Evolutionary conservation across 1,139 yeast species (phyloP).

Genomic region (Tardiomyces depauwii): DNA sequence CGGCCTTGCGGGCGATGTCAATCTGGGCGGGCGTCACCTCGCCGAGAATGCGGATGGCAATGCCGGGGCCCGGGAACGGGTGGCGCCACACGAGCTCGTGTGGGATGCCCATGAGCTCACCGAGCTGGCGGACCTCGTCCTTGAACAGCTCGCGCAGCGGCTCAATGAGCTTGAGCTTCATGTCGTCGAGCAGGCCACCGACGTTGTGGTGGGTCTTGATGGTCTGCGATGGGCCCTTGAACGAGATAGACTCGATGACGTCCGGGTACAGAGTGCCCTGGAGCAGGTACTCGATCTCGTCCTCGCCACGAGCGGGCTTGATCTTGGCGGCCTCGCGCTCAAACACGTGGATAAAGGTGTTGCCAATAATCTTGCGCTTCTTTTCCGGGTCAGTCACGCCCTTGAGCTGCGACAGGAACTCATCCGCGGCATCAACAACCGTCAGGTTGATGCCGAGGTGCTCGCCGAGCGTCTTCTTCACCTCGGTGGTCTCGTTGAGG

Average conservation of each 20-base stretch:
- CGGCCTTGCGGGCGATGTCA: conserved; percentile 96
- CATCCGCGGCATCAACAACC: conserved; percentile 89
- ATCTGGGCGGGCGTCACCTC: conserved; percentile 91
- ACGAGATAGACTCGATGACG: conserved; percentile 95
- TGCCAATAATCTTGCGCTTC: conserved; percentile 97
- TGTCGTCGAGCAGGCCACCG: conserved; percentile 94
- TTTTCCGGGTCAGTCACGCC: conserved; percentile 98
- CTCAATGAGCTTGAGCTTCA: conserved; percentile 96
- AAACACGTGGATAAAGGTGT: conserved; percentile 92
- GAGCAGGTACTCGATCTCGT: conserved; percentile 81
- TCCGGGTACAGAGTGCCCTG: conserved; percentile 99
- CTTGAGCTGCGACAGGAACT: conserved; percentile 72
- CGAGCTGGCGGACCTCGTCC: conserved; percentile 96
- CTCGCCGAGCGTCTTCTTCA: conserved; percentile 77
- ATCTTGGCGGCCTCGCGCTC: conserved; percentile 93
- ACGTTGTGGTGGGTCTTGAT: conserved; percentile 99
- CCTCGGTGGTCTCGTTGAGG: conserved; percentile 80
- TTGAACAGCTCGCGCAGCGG: conserved; percentile 97
- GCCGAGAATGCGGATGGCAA: conserved; percentile 95
- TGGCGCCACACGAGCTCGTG: conserved; percentile 99
- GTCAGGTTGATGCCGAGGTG: conserved; percentile 92
- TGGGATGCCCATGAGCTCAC: conserved; percentile 90
- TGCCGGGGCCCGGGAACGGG: conserved; percentile 99
- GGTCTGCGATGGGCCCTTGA: conserved; percentile 99
- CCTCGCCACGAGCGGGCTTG: conserved; percentile 70